Conservation (phyloP, 2,329 filamentous ascomycete species). For the Paramyrothecium roridum region DNA sequence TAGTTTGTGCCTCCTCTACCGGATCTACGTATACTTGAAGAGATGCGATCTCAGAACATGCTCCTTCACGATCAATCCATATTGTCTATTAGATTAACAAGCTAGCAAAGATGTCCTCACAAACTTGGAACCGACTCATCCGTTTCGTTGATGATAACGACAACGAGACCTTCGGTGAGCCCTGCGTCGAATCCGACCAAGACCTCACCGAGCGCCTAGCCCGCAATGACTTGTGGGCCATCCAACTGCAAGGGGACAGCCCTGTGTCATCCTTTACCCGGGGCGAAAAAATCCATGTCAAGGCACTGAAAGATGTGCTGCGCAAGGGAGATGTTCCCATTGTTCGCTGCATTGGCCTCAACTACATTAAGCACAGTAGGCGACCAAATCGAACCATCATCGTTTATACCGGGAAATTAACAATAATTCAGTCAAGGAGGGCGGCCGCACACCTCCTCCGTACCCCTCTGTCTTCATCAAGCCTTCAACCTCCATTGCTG, state of each 20-base stretch:
- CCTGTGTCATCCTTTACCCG: slow-evolving; percentile 17
- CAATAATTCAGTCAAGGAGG: slow-evolving; percentile 41
- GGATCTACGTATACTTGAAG: neutral
- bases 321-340: slow-evolving; percentile 28
- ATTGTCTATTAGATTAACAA: neutral
- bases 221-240: slow-evolving; percentile 21
- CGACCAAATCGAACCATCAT: fast-evolving
- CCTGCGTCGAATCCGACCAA: slow-evolving; percentile 18
- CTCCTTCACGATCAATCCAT: neutral
- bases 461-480: slow-evolving; percentile 51
- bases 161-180: slow-evolving; percentile 29
- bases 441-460: slow-evolving; percentile 46
- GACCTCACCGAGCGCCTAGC: slow-evolving; percentile 19
- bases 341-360: slow-evolving; percentile 31
- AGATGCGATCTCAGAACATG: neutral
- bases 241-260: slow-evolving; percentile 24
- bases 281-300: slow-evolving; percentile 25
- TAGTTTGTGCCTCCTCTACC: neutral
- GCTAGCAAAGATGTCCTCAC: slow-evolving; percentile 14
- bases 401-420: neutral
- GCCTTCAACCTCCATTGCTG: slow-evolving; percentile 35
- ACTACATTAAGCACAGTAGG: slow-evolving; percentile 33
- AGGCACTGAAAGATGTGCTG: slow-evolving; percentile 24
- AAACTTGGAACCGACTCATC: slow-evolving; percentile 26
- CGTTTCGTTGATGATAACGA: slow-evolving; percentile 30